Base-by-base conservation (phyloP, 2,329 filamentous ascomycete genomes). In the Cyanodermella asteris region DNA sequence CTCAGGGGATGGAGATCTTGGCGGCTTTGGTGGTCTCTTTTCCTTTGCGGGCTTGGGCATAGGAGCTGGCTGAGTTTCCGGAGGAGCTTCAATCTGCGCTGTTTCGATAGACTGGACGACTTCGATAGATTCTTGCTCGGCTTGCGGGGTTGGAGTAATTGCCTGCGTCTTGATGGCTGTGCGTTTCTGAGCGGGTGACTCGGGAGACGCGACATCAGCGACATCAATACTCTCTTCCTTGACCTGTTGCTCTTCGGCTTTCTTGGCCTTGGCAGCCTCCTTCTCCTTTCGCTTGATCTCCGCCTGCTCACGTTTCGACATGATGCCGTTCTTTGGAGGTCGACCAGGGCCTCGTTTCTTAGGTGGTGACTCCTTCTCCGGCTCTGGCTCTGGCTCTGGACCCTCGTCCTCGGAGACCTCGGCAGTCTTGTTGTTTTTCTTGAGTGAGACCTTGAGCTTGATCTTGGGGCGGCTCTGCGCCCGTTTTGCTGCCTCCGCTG, bases 321-420 rank as follows among this genome's bases (percentile, higher is more conserved):
- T 66, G 38, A 71, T 58, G 12, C 67, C 67, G 38, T 72, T 65
- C 46, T 72, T 72, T 7, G 67, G 67, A 21, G 67, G 67, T 24
- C 67, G 53, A 26, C 67, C 67, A 26, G 67, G 67, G 22, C 67
- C 67, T 23, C 53, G 39, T 36, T 60, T 61, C 21, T 55, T 53
- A 15, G 47, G 43, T 21, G 45, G 43, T 35, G 47, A 48, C 34
- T 44, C 48, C 32, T 38, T 40, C 32, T 33, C 28, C 3, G 28
- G 13, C 14, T 28, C 31, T 12, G 26, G 19, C 13, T 30, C 30
- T n/a, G 34, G 32, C 25, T 11, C 33, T 5, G 15, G 14, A 14
- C 18, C 24, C 14, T 31, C 28, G 7, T 16, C 23, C 16, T 34
- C 33, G 9, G 31, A 32, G n/a, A 16, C 25, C 14, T 35, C 36